phyloP scores from a whole-genome alignment of 73 alveolate genomes.

The Blepharisma japonicum region DNA sequence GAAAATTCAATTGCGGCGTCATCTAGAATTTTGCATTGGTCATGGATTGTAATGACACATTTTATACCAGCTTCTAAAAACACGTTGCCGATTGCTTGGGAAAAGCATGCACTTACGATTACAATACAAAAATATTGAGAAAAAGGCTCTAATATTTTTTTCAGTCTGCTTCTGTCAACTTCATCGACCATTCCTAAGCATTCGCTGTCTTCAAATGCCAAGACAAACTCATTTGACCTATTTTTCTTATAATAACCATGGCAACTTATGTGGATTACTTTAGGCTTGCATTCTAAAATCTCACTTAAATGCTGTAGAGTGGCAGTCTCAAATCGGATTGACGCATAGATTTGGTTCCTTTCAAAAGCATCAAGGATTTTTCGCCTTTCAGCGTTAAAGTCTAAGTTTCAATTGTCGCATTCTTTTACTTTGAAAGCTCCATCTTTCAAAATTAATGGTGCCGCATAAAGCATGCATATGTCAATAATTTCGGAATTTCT shows the following conservation, averaged over 20 bases:
- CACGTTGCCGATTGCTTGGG: constrained; percentile 53
- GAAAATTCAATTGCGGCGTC: constrained; percentile 58
- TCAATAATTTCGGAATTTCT: background rate
- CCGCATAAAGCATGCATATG: background rate
- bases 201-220: constrained; percentile 39
- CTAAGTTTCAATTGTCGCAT: background rate
- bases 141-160: constrained; percentile 33
- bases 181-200: constrained; percentile 48
- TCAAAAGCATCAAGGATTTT: background rate
- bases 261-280: background rate
- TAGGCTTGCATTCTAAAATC: constrained; percentile 4
- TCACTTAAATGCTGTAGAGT: background rate
- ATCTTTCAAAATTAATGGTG: background rate
- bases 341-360: background rate
- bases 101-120: constrained; percentile 63
- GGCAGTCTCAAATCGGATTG: constrained; percentile 8
- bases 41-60: constrained; percentile 52
- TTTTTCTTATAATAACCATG: background rate
- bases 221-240: background rate
- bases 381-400: constrained; percentile 12
- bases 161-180: constrained; percentile 36
- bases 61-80: constrained; percentile 54
- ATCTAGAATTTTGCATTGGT: constrained; percentile 50
- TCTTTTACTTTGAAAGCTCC: constrained; percentile 26
- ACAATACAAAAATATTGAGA: constrained; percentile 32